These are phyloP conservation scores for Glomus cerebriforme DNA, from an alignment of 192 early-diverging fungal genomes.

Conservation along the genomic window DNA sequence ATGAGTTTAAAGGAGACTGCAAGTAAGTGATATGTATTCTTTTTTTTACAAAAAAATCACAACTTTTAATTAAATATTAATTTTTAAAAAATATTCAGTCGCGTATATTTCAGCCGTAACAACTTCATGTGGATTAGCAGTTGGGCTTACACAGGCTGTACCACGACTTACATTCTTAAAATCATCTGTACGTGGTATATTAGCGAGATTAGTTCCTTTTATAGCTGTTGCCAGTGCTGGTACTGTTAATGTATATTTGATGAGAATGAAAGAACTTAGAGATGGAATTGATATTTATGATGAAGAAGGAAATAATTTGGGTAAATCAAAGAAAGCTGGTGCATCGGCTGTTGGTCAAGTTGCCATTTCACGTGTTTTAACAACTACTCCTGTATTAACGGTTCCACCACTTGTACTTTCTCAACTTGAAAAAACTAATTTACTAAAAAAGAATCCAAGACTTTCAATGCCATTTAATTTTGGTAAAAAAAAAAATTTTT, in stretches of 20 bases:
- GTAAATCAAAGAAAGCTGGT: slow-evolving; percentile 70
- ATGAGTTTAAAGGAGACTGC: slow-evolving; percentile 76
- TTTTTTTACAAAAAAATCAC: background rate
- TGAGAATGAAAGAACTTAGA: slow-evolving; percentile 80
- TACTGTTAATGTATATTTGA: slow-evolving; percentile 80
- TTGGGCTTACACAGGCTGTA: slow-evolving; percentile 68
- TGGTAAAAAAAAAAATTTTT: slow-evolving; percentile 34
- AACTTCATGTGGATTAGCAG: slow-evolving; percentile 75
- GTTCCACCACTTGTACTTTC: slow-evolving; percentile 72
- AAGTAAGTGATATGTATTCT: slow-evolving; percentile 43
- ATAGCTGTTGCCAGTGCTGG: slow-evolving; percentile 79
- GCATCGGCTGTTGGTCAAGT: slow-evolving; percentile 69
- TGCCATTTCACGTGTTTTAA: slow-evolving; percentile 76
- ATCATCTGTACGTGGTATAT: slow-evolving; percentile 40
- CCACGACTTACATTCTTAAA: slow-evolving; percentile 55
- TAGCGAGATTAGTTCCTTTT: slow-evolving; percentile 67
- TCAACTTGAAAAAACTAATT: slow-evolving; percentile 63
- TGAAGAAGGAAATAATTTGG: slow-evolving; percentile 62
- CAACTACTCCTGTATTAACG: slow-evolving; percentile 70
- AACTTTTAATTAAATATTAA: no score
- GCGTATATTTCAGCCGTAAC: slow-evolving; percentile 77
- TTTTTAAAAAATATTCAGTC: slow-evolving; percentile 39
- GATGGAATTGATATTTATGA: slow-evolving; percentile 79
- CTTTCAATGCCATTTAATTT: slow-evolving; percentile 64
- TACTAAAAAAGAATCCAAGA: slow-evolving; percentile 55